phyloP scores from a whole-genome alignment of 2,329 filamentous ascomycete genomes.

The Cladosporium velox region DNA sequence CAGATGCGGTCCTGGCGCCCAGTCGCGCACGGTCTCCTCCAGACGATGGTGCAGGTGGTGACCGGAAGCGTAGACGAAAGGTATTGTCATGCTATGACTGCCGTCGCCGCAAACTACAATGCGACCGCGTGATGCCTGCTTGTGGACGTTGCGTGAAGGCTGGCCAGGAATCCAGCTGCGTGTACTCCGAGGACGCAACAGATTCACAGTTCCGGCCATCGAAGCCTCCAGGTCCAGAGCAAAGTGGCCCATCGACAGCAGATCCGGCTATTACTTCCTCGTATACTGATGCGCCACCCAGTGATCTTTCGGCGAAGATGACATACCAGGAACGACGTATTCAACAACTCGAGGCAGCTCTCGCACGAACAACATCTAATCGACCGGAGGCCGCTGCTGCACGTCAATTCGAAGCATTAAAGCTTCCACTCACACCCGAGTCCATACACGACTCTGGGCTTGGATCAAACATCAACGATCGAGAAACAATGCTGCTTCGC shows the following conservation, averaged over 20 bases:
- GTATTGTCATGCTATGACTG: constrained; percentile 51
- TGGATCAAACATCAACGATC: constrained; percentile 28
- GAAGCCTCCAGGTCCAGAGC: constrained; percentile 19
- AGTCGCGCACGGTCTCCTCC: constrained; percentile 6
- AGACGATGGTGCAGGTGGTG: constrained; percentile 21
- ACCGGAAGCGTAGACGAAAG: constrained; percentile 49
- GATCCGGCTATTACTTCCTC: not conserved
- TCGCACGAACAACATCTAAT: constrained; percentile 21
- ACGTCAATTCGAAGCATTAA: not conserved
- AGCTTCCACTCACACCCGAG: constrained; percentile 27
- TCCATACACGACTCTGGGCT: constrained; percentile 24
- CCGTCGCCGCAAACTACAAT: constrained; percentile 50
- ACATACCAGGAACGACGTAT: constrained; percentile 33
- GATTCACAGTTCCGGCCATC: not conserved
- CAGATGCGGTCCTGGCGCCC: not conserved
- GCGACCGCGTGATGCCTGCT: constrained; percentile 48
- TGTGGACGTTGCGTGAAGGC: constrained; percentile 48
- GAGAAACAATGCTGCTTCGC: constrained; percentile 46
- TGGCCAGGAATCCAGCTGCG: constrained; percentile 45
- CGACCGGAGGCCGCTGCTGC: not conserved
- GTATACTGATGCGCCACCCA: not conserved
- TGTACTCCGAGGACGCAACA: constrained; percentile 39
- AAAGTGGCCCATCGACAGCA: not conserved
- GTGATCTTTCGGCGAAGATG: constrained; percentile 30
- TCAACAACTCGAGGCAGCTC: constrained; percentile 33